Base-by-base conservation (phyloP, 2,329 filamentous ascomycete species). In the Pseudohalonectria lignicola region DNA sequence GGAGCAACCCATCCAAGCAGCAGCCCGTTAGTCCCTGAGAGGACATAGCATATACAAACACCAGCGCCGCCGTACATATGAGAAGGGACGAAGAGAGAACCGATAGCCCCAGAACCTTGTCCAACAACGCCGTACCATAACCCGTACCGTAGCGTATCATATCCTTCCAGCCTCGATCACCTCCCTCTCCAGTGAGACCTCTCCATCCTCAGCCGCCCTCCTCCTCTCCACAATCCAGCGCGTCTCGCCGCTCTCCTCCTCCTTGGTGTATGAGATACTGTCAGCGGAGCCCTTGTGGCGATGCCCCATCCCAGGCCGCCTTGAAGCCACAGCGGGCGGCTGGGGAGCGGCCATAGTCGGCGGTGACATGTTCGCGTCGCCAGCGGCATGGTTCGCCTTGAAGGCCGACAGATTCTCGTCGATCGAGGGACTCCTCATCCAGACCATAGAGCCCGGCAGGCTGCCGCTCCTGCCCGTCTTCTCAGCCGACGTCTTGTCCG, bases 191-290 rank as follows among this genome's bases (percentile, higher is more conserved):
- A 82, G 56, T 51, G 82, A 76, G 38, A 79, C 56, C 53, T 81
- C 69, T 1, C 79, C 80, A 41, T 64, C 69, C 48, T 84, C 79
- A 1, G 66, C 75, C 3, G 77, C 82, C 26, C 81, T 62, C 37
- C 80, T 65, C 26, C 80, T 61, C 55, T 86, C 82, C 47, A 86
- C 61, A 7, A 86, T 72, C 82, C 81, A 86, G 33, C 78, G 61
- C 39, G 67, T 70, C 45, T 72, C 71, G 1, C 69, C 71, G 8
- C 67, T 67, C 3, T 72, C 65, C 40, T 71, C 74, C 51, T 82
- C 76, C 43, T 70, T 69, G 3, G 71, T 65, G 53, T 86, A 86
- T 6, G 79, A 79, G 25, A 86, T 76, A 44, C 78, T 82, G 46
- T 84, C 81, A 2, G 76, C 66, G 33, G 74, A 81, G 36, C 70